Base-by-base conservation (phyloP, 129 eudicot genomes). In the Solidago caesia region DNA sequence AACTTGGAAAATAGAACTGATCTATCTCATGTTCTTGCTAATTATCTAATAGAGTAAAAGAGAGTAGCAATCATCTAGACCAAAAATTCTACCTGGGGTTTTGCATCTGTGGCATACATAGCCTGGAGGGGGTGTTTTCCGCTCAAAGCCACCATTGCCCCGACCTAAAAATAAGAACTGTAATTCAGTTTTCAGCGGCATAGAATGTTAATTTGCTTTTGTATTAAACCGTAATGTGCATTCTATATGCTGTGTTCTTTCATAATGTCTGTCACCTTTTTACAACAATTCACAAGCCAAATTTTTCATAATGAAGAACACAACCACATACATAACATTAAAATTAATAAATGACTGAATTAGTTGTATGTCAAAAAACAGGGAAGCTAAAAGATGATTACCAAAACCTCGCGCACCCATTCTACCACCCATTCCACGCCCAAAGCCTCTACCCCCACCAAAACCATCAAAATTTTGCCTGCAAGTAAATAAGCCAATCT, bases 61-160 rank as follows among this genome's bases (percentile, higher is more conserved):
- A 51, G 44, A 56, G 64, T 51, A 13, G 16, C 66, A 75, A 59
- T 16, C 68, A 64, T 59, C 41, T 46, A 45, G 64, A 70, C 56
- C n/a, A 67, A 72, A 64, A 59, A 74, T 81, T 88, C 67, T 83
- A 93, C 98, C 98, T 72, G 99, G 96, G 6, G 83, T 86, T 80
- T 91, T 95, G 85, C 99, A 95, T 81, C 97, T 82, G 84, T 95
- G 91, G 74, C 99, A 95, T 25, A 91, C 74, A 75, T 95, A 95
- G 73, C 99, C 99, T 44, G 75, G 94, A 61, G 99, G 99, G 15
- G 97, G 99, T 62, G 89, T 95, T 87, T 86, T 90, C 65, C 86
- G 75, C 71, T 87, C 96, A 79, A 91, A 76, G 27, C 92, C 96
- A 74, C 82, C 83, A 25, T 75, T 71, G 8, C 79, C 96, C 56